Percentiles rank a stretch among this genome's conserved stretches.
Evolutionary conservation across 805 yeast genomes (phyloP).

Genomic region (Metschnikowia lochheadii): DNA sequence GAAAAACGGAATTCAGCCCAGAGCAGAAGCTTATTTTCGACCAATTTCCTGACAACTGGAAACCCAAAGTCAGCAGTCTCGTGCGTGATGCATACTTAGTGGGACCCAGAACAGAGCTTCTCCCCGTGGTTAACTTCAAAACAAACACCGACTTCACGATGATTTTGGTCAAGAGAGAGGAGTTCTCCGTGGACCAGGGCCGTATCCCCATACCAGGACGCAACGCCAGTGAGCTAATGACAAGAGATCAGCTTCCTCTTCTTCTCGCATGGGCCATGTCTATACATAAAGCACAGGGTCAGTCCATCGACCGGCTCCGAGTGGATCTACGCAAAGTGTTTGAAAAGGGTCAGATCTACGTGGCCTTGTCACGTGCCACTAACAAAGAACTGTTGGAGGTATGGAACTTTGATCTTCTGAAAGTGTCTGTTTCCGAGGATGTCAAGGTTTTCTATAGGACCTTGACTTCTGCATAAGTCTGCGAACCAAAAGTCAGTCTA

Average conservation of each 20-base stretch:
- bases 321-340: conserved; percentile 76
- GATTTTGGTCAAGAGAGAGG: conserved; percentile 29
- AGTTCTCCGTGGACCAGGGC: conserved; percentile 31
- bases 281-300: conserved; percentile 95
- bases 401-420: conserved; percentile 58
- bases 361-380: conserved; percentile 87
- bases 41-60: conserved; percentile 12
- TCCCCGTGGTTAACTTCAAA: conserved; percentile 49
- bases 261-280: conserved; percentile 96
- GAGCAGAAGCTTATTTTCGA: conserved; percentile 7
- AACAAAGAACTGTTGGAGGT: conserved; percentile 81
- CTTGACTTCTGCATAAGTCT: conserved; percentile 20
- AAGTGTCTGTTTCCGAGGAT: conserved; percentile 64
- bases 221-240: conserved; percentile 4
- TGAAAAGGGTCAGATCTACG: conserved; percentile 94
- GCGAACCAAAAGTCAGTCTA: no score
- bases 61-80: conserved; percentile 10
- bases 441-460: conserved; percentile 68
- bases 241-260: conserved; percentile 64
- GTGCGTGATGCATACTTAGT: conserved; percentile 9
- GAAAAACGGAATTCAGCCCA: conserved; percentile 4
- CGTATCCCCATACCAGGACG: conserved; percentile 12
- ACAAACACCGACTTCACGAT: conserved; percentile 28
- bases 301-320: conserved; percentile 69
- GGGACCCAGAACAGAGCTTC: conserved; percentile 11